A percentile compares a stretch with the other conserved stretches of the same genome.
phyloP scores from a whole-genome alignment of 495 filamentous ascomycete genomes.

The Friedmanniomyces simplex region DNA sequence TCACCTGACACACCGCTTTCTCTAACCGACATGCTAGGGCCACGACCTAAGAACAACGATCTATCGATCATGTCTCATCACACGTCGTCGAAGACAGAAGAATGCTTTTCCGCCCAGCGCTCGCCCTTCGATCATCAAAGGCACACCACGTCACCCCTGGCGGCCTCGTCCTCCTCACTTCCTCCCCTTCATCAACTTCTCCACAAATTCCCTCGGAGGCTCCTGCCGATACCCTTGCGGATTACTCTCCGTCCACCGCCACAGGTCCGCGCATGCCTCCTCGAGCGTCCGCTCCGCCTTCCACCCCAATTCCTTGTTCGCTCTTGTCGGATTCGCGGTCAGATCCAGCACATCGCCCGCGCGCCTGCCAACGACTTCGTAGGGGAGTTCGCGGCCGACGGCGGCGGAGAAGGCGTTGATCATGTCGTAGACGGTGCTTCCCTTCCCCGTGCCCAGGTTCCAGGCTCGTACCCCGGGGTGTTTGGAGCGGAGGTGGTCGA shows the following conservation, averaged over 20 bases:
- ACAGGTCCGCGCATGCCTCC: constrained; percentile 85
- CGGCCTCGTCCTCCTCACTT: background rate
- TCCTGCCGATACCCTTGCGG: constrained; percentile 87
- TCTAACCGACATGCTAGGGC: too few relatives aligned
- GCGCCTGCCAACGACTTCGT: constrained; percentile 74
- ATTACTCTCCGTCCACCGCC: constrained; percentile 93
- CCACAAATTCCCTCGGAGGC: constrained; percentile 73
- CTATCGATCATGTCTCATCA: background rate
- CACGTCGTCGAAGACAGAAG: too few relatives aligned
- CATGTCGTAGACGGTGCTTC: constrained; percentile 95
- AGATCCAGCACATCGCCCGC: constrained; percentile 89
- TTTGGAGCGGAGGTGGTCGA: constrained; percentile 81
- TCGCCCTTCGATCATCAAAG: background rate
- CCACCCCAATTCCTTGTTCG: constrained; percentile 83
- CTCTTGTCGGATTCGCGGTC: constrained; percentile 79
- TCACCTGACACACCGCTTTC: too few relatives aligned
- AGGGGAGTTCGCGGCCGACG: constrained; percentile 74
- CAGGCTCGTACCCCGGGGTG: constrained; percentile 90
- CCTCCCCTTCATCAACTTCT: constrained; percentile 54
- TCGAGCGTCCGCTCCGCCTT: constrained; percentile 84
- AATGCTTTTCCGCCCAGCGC: background rate
- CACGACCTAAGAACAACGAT: too few relatives aligned
- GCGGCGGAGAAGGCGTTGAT: constrained; percentile 84
- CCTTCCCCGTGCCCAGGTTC: constrained; percentile 94
- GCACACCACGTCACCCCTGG: background rate